A percentile compares a stretch with the other conserved stretches of the same genome.
These are phyloP conservation scores for Phytophthora pluvialis DNA, from an alignment of 352 stramenopile genomes.

Conservation along the genomic window DNA sequence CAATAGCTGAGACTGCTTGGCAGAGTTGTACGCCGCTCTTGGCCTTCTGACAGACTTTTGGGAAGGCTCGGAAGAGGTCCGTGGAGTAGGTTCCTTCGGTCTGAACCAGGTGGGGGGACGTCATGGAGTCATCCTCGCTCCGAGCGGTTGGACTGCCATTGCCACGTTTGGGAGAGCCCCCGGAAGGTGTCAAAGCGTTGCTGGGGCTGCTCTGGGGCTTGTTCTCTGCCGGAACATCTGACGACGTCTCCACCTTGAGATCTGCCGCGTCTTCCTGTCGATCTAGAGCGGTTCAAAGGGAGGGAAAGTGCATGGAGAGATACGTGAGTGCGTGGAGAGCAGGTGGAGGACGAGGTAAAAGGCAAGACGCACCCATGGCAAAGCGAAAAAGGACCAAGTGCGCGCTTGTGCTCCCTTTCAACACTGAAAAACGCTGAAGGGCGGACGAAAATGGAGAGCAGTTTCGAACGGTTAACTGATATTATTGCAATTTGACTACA, in stretches of 20 bases:
- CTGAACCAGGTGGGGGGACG: constrained; percentile 9
- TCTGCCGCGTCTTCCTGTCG: constrained; percentile 12
- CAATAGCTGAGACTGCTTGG: constrained; percentile 67
- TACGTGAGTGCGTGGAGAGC: not conserved
- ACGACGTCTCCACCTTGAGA: constrained; percentile 22
- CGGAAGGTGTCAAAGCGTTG: not conserved
- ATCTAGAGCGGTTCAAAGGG: not conserved
- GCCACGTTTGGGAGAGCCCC: constrained; percentile 2
- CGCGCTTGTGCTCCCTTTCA: constrained; percentile 6
- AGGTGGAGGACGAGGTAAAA: not conserved
- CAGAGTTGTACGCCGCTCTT: constrained; percentile 81
- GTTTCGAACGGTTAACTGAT: constrained; percentile 33
- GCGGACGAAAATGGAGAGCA: constrained; percentile 35
- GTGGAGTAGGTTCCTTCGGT: constrained; percentile 56
- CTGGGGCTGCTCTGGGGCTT: constrained; percentile 17
- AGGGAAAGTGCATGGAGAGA: constrained; percentile 2
- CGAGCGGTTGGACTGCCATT: constrained; percentile 17
- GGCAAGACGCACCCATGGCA: constrained; percentile 27
- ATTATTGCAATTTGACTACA: constrained; percentile 5
- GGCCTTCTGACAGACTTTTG: constrained; percentile 74
- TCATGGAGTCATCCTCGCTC: constrained; percentile 8
- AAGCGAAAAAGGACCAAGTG: not conserved
- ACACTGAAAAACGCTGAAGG: constrained; percentile 24
- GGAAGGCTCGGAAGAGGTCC: constrained; percentile 76
- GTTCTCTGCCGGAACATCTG: constrained; percentile 1